Percentiles rank a stretch among this genome's conserved stretches.
Evolutionary conservation across 768 basidiomycete genomes (phyloP).

Genomic region (Leucocoprinus leucothites): DNA sequence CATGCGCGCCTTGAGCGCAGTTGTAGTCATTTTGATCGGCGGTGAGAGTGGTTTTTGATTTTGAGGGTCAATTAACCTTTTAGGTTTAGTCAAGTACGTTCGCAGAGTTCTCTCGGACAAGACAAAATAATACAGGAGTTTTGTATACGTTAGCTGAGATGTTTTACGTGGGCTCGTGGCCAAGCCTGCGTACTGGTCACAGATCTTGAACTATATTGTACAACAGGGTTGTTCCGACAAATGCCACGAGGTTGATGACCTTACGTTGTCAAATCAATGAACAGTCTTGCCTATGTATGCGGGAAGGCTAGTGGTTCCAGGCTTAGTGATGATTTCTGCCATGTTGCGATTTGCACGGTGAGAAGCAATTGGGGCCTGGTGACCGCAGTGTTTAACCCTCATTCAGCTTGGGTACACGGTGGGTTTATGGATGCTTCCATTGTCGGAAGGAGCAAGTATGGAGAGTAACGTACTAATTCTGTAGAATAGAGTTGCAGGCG

Average conservation of each 20-base stretch:
- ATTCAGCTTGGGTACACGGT: background rate
- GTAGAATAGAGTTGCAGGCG: background rate
- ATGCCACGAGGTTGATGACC: constrained; percentile 2
- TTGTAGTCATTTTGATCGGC: constrained; percentile 2
- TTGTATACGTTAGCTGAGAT: background rate
- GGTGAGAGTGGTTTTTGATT: constrained; percentile 1
- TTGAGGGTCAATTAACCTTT: constrained; percentile 13
- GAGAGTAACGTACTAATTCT: constrained; percentile 9
- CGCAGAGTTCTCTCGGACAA: background rate
- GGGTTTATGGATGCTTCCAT: constrained; percentile 3
- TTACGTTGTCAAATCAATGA: constrained; percentile 1
- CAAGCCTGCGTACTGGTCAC: background rate
- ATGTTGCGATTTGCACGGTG: background rate
- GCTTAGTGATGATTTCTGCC: background rate
- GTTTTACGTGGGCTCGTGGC: constrained; percentile 1
- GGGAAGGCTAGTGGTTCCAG: background rate
- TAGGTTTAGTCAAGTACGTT: constrained; percentile 10
- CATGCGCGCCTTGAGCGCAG: background rate
- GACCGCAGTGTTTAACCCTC: background rate
- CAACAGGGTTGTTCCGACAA: constrained; percentile 1
- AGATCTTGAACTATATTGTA: background rate
- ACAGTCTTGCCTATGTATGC: background rate
- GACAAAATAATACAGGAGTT: too few relatives aligned
- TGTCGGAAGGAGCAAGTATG: constrained; percentile 10
- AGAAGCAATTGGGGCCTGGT: background rate